Conservation (phyloP, 306 rosid species). For the Quillaja saponaria region DNA sequence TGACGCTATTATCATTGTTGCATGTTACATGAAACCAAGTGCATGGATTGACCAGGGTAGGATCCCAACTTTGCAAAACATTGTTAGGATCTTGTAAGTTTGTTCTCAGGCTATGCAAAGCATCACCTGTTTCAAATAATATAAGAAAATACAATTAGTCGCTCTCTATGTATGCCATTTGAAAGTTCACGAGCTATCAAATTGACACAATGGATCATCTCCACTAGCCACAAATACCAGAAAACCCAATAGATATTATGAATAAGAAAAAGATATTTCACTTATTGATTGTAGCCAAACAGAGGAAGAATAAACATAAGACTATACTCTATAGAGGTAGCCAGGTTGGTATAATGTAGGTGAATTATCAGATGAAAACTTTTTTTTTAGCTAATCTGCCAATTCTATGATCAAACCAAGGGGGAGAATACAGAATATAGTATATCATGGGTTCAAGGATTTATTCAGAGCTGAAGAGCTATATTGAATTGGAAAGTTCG, state of each 20-base stretch:
- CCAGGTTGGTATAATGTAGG: not conserved
- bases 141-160: slow-evolving; percentile 32
- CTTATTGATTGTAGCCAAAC: not conserved
- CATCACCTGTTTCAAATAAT: slow-evolving; percentile 72
- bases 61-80: slow-evolving; percentile 99
- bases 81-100: slow-evolving; percentile 90
- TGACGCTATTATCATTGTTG: slow-evolving; percentile 95
- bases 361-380: not conserved
- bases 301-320: slow-evolving; percentile 9
- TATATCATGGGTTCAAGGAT: slow-evolving; percentile 2
- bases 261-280: slow-evolving; percentile 6
- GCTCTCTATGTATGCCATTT: not conserved
- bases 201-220: slow-evolving; percentile 4
- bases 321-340: not conserved
- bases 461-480: not conserved
- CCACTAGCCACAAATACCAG: slow-evolving; percentile 11
- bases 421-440: too few relatives aligned
- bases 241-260: slow-evolving; percentile 4
- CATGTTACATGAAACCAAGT: slow-evolving; percentile 99
- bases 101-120: slow-evolving; percentile 86
- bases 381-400: not conserved
- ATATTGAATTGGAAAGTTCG: slow-evolving; percentile 9
- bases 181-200: slow-evolving; percentile 9
- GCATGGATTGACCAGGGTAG: slow-evolving; percentile 97
- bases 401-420: too few relatives aligned